Evolutionary conservation across 2,329 filamentous ascomycete genomes (phyloP).

Genomic region (Pochonia chlamydosporia): DNA sequence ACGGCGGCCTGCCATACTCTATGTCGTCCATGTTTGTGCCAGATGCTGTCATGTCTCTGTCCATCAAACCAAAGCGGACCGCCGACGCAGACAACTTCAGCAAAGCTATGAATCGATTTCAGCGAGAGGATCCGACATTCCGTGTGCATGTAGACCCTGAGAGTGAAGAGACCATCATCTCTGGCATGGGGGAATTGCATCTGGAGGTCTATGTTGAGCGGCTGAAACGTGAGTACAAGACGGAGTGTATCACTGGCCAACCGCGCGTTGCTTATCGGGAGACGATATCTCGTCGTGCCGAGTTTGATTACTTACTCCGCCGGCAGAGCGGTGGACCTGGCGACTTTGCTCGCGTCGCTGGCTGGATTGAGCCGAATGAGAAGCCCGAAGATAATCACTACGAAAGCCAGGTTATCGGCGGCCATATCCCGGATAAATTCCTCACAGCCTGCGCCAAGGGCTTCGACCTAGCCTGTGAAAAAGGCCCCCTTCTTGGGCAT

Average conservation of each 20-base stretch:
- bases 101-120: constrained; percentile 98
- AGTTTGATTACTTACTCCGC: constrained; percentile 91
- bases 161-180: constrained; percentile 95
- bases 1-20: constrained; percentile 83
- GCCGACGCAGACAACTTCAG: constrained; percentile 92
- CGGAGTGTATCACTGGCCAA: constrained; percentile 92
- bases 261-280: constrained; percentile 97
- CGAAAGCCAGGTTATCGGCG: constrained; percentile 81
- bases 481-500: constrained; percentile 89
- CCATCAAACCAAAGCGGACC: constrained; percentile 90
- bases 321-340: constrained; percentile 94
- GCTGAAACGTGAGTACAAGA: constrained; percentile 92
- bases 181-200: constrained; percentile 96
- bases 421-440: constrained; percentile 92
- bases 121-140: constrained; percentile 97
- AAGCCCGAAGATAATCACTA: constrained; percentile 72
- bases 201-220: constrained; percentile 97
- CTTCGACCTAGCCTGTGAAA: constrained; percentile 75
- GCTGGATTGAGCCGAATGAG: constrained; percentile 83
- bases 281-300: constrained; percentile 72
- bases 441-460: constrained; percentile 92
- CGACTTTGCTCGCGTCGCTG: constrained; percentile 89
- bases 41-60: constrained; percentile 95
- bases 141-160: constrained; percentile 87
- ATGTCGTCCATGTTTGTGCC: constrained; percentile 99